Percentiles rank a stretch among this genome's conserved stretches.
Conservation (phyloP, 208 protist genomes). For the Trypanosoma vivax region DNA sequence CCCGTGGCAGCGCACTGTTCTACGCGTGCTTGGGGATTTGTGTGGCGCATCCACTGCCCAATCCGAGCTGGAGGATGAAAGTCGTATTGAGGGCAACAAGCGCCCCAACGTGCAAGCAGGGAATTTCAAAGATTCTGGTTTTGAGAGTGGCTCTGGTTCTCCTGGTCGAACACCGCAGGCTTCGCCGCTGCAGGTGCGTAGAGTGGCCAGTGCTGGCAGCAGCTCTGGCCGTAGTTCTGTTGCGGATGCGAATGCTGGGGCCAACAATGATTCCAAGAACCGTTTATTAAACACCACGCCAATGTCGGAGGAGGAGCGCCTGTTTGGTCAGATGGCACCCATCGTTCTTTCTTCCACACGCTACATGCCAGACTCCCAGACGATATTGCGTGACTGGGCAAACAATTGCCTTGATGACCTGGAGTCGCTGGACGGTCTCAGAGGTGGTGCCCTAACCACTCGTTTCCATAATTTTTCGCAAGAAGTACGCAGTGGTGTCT, state of each 20-base stretch:
- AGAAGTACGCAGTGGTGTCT: conserved; percentile 69
- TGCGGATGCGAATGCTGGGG: too few relatives aligned
- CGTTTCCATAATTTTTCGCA: conserved; percentile 75
- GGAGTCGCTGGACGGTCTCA: conserved; percentile 73
- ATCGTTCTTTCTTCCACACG: conserved; percentile 62
- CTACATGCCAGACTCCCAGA: conserved; percentile 66
- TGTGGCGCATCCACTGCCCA: conserved; percentile 53
- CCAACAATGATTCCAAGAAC: not conserved
- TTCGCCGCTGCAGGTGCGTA: too few relatives aligned
- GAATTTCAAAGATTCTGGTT: not conserved
- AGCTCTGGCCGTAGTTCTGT: too few relatives aligned
- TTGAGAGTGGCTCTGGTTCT: not conserved
- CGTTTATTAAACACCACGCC: not conserved
- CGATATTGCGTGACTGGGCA: conserved; percentile 80
- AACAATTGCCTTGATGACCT: conserved; percentile 83
- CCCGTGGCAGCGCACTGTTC: conserved; percentile 66
- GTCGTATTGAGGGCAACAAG: conserved; percentile 21
- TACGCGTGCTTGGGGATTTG: conserved; percentile 71
- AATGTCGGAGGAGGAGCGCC: conserved; percentile 52
- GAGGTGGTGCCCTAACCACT: conserved; percentile 54
- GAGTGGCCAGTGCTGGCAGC: too few relatives aligned
- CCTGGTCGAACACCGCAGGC: too few relatives aligned
- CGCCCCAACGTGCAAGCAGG: not conserved
- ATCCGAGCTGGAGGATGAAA: conserved; percentile 51
- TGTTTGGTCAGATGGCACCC: conserved; percentile 78